Evolutionary conservation across 2,329 filamentous ascomycete genomes (phyloP), one percentile per base, ranked within the genome.

Genomic region (Diplodia corticola): DNA sequence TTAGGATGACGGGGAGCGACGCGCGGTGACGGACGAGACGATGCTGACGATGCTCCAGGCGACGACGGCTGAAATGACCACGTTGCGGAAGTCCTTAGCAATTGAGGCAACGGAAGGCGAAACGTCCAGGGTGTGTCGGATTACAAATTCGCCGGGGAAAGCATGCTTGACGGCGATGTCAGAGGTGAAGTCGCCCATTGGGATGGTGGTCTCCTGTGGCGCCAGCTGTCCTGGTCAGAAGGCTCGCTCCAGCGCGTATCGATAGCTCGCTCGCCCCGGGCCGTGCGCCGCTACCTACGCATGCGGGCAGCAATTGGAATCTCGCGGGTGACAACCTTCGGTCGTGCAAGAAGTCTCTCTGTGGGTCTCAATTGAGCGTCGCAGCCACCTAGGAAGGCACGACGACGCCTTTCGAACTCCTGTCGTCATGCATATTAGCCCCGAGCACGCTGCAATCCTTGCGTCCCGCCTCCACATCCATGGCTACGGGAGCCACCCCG

Each of bases 81-180:
- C 78, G 70, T 83, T 77, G 66, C 83, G 81, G 67, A 84, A 73
- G 71, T 86, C 84, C 69, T 80, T 81, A 40, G 81, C 80, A 68
- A 86, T 74, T 64, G 79, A 77, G 50, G 82, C 77, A 60, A 81
- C 77, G 20, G 82, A 82, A 22, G 82, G 77, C 54, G 82, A 82
- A 68, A 86, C 73, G 69, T 85, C 80, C 67, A 88, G 70, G 33
- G 80, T 80, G 70, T 86, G 84, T 68, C 80, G 77, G 69, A 86
- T 80, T 64, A 80, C 75, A 67, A 82, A 53, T 49, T 59, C 30
- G 51, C 63, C 63, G 4, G 60, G 60, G 30, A 63, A 53, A 57
- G 63, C 63, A 65, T 64, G 63, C 63, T 64, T 64, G 63, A 64
- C 63, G 50, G 50, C 49, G 37, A 64, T 61, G 57, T 61, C 57